Evolutionary conservation across 352 stramenopile genomes (phyloP).

Genomic region (Globisporangium yorkense): DNA sequence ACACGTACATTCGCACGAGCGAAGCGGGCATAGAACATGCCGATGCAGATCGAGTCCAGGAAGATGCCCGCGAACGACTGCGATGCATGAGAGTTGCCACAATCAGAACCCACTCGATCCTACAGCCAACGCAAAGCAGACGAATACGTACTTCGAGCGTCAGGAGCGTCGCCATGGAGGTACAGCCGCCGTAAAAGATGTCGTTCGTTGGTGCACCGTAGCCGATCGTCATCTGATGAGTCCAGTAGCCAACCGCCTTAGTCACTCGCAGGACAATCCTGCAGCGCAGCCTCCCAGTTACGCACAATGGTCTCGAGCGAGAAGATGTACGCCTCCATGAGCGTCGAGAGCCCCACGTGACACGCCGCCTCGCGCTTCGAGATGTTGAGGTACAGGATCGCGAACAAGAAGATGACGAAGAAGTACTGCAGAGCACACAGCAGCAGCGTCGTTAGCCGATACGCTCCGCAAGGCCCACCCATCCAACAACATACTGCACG

Average conservation of each 20-base stretch:
- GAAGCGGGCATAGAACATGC: slow-evolving; percentile 85
- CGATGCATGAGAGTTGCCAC: not conserved
- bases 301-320: slow-evolving; percentile 83
- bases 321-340: slow-evolving; percentile 85
- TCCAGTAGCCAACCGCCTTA: not conserved
- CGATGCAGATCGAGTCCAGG: slow-evolving; percentile 82
- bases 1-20: slow-evolving; percentile 62
- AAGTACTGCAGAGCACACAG: slow-evolving; percentile 44
- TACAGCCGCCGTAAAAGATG: slow-evolving; percentile 85
- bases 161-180: slow-evolving; percentile 69
- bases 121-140: not conserved
- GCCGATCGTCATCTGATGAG: slow-evolving; percentile 80
- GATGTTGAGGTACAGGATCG: slow-evolving; percentile 65
- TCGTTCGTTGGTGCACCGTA: slow-evolving; percentile 83
- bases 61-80: slow-evolving; percentile 85
- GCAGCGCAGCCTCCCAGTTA: not conserved
- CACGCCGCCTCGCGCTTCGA: slow-evolving; percentile 53
- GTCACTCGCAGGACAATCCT: not conserved
- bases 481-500: not conserved
- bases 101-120: too few species aligned
- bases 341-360: slow-evolving; percentile 63
- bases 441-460: not conserved
- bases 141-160: slow-evolving; percentile 50
- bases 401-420: slow-evolving; percentile 79
- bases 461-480: not conserved